Conservation (phyloP, 2,329 filamentous ascomycete genomes). For the Cylindrodendrum hubeiense region DNA sequence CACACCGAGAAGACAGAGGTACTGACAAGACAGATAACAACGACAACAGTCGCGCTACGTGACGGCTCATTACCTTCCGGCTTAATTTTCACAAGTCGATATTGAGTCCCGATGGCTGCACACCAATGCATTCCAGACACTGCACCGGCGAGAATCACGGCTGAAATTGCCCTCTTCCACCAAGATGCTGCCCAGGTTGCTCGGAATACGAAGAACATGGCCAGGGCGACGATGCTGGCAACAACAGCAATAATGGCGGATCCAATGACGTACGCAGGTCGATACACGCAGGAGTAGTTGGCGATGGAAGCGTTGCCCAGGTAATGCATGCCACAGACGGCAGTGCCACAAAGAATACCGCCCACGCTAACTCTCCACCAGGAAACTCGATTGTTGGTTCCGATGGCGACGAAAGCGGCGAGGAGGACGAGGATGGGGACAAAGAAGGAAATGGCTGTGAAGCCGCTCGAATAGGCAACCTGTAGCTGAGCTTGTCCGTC, state of each 20-base stretch:
- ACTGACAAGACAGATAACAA: conserved; percentile 78
- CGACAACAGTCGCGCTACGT: conserved; percentile 76
- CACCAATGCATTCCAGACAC: conserved; percentile 93
- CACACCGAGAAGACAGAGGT: too few species aligned
- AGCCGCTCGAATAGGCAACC: conserved; percentile 78
- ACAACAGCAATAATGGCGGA: conserved; percentile 79
- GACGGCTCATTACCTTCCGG: conserved; percentile 57
- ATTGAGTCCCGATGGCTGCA: conserved; percentile 77
- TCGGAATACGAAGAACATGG: conserved; percentile 82
- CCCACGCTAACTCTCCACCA: conserved; percentile 71
- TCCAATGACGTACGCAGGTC: conserved; percentile 70
- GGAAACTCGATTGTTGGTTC: conserved; percentile 67
- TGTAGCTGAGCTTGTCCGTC: conserved; percentile 73
- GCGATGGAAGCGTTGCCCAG: conserved; percentile 85
- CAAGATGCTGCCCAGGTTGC: conserved; percentile 82
- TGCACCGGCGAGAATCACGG: conserved; percentile 76
- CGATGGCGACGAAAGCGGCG: conserved; percentile 78
- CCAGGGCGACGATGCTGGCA: conserved; percentile 77
- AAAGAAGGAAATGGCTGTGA: conserved; percentile 83
- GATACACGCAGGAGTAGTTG: conserved; percentile 79
- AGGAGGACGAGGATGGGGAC: conserved; percentile 82
- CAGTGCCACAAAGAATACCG: conserved; percentile 77
- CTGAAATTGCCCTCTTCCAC: conserved; percentile 79
- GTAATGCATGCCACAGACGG: conserved; percentile 90
- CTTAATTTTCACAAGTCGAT: conserved; percentile 65